phyloP scores from a whole-genome alignment of 768 basidiomycete species.

The Crassisporium funariophilum region DNA sequence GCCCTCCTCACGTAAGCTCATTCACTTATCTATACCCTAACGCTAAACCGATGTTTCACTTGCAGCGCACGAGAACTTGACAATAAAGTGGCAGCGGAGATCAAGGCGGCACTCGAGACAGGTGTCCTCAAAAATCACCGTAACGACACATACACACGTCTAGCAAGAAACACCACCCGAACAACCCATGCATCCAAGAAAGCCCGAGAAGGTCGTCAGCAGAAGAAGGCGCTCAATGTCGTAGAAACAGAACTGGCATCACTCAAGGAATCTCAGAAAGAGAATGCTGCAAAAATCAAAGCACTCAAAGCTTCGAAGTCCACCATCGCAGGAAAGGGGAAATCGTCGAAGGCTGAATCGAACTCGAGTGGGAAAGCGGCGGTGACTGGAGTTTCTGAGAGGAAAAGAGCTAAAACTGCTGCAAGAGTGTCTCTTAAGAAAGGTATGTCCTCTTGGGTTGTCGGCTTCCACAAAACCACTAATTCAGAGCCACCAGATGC shows the following conservation, averaged over 20 bases:
- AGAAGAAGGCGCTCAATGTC: background rate
- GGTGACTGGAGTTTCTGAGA: background rate
- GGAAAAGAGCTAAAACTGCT: background rate
- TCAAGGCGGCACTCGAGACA: conserved; percentile 5
- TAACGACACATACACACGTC: conserved; percentile 9
- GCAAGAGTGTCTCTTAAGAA: background rate
- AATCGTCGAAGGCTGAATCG: background rate
- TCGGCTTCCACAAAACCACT: background rate
- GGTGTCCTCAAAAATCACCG: conserved; percentile 13
- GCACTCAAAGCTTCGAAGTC: background rate
- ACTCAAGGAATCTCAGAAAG: background rate
- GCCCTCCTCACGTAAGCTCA: conserved; percentile 13
- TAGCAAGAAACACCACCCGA: background rate
- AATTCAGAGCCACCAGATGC: background rate
- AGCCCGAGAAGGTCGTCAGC: background rate
- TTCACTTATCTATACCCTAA: background rate
- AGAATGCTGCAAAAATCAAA: background rate
- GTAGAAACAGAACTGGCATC: conserved; percentile 2
- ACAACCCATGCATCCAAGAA: conserved; percentile 5
- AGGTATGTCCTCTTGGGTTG: background rate
- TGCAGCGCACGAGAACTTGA: conserved; percentile 7
- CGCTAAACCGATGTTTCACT: background rate
- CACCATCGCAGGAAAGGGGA: background rate
- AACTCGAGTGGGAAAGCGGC: background rate
- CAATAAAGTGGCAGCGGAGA: conserved; percentile 4